Conservation (phyloP, 768 basidiomycete genomes). For the Kwoniella heveanensis region DNA sequence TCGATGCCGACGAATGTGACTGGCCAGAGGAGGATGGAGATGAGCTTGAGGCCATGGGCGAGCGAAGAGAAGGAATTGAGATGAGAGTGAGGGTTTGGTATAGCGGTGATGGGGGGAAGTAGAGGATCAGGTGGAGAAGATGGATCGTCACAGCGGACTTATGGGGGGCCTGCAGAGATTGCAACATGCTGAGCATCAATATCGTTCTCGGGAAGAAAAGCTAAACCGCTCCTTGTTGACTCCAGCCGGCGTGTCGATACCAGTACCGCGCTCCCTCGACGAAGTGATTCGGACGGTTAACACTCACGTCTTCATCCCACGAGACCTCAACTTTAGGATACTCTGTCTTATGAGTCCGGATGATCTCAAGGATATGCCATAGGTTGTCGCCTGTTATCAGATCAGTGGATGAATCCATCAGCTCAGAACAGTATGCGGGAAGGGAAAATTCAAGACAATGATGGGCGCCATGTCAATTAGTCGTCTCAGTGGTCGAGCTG, state of each 20-base stretch:
- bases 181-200: background rate
- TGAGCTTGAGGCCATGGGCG: background rate
- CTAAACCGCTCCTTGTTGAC: too few relatives aligned
- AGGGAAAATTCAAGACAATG: too few relatives aligned
- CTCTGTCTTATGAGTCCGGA: slow-evolving; percentile 37
- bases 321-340: slow-evolving; percentile 48
- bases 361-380: slow-evolving; percentile 49
- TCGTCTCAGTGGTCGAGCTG: too few relatives aligned
- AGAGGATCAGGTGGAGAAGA: slow-evolving; percentile 39
- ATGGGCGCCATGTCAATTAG: too few relatives aligned
- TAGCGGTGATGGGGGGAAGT: slow-evolving; percentile 42
- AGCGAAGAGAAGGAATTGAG: slow-evolving; percentile 15
- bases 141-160: slow-evolving; percentile 40
- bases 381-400: slow-evolving; percentile 43
- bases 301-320: slow-evolving; percentile 49
- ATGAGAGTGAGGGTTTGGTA: slow-evolving; percentile 40
- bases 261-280: too few relatives aligned
- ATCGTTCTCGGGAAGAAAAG: too few relatives aligned
- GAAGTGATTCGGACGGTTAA: too few relatives aligned
- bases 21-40: slow-evolving; percentile 1
- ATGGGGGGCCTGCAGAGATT: slow-evolving; percentile 26
- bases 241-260: too few relatives aligned
- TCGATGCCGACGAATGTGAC: background rate
- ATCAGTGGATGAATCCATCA: too few relatives aligned
- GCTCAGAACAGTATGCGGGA: too few relatives aligned